Percentiles rank a stretch among this genome's conserved stretches.
Conservation (phyloP, 2,329 filamentous ascomycete genomes). For the Venturia carpophila region DNA sequence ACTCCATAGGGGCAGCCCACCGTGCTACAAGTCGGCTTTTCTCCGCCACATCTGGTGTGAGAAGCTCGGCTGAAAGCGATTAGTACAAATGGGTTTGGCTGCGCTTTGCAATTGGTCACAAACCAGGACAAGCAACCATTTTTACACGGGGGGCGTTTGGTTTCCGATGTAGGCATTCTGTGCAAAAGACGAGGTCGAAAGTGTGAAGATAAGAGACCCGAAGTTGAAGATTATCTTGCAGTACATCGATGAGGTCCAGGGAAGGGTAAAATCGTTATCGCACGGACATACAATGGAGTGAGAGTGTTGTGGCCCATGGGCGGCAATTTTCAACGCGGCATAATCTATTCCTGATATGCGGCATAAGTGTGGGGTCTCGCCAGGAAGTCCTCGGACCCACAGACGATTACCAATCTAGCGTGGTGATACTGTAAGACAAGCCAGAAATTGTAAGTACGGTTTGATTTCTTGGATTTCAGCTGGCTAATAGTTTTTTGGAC, state of each 20-base stretch:
- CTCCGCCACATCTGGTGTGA: conserved; percentile 41
- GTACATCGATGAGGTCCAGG: neutral
- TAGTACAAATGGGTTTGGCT: neutral
- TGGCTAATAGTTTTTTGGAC: too few species aligned
- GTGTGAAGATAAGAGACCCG: neutral
- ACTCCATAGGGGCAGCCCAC: conserved; percentile 28
- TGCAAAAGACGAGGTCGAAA: neutral
- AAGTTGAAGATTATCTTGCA: neutral
- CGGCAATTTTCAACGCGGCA: neutral
- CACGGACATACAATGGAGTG: neutral
- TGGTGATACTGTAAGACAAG: too few species aligned
- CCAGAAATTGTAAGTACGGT: too few species aligned
- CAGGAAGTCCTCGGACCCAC: neutral
- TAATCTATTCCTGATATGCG: neutral
- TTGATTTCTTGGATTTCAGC: too few species aligned
- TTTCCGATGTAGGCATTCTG: neutral
- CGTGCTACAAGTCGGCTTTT: conserved; percentile 36
- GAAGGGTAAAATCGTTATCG: neutral
- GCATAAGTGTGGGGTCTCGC: neutral
- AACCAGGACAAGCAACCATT: neutral
- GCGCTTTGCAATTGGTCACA: neutral
- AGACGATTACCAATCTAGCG: neutral
- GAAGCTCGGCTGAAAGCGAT: conserved; percentile 34
- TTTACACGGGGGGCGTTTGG: neutral
- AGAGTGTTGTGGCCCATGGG: neutral